Percentiles rank a stretch among this genome's conserved stretches.
These are phyloP conservation scores for Rhodamnia rubescens DNA, from an alignment of 345 rosid species.

Conservation along the genomic window DNA sequence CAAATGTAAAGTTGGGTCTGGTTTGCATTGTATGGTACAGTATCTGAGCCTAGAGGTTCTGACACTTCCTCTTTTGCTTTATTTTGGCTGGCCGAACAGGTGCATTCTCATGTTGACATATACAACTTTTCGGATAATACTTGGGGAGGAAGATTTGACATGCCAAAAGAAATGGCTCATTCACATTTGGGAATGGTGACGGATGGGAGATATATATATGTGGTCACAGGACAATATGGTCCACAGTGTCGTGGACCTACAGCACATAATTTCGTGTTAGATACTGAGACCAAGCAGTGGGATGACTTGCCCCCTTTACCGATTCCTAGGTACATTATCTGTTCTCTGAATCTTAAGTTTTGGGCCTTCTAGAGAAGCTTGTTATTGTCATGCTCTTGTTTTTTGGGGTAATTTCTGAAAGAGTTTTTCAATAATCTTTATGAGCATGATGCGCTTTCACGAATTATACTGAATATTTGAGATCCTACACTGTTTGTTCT, in stretches of 20 bases:
- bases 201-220: constrained; percentile 77
- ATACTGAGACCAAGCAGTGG: constrained; percentile 83
- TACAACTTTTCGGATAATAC: constrained; percentile 71
- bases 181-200: constrained; percentile 98
- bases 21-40: background rate
- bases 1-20: background rate
- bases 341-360: background rate
- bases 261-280: constrained; percentile 69
- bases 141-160: constrained; percentile 88
- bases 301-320: constrained; percentile 60
- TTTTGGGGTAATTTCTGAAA: background rate
- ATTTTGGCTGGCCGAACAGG: constrained; percentile 25
- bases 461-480: background rate
- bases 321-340: constrained; percentile 56
- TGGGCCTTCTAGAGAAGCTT: background rate
- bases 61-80: background rate
- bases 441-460: background rate
- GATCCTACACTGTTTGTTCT: background rate
- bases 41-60: background rate
- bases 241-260: constrained; percentile 96
- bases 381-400: background rate
- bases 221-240: constrained; percentile 85
- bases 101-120: constrained; percentile 87
- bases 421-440: background rate
- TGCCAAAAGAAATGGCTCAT: constrained; percentile 99